Base-by-base conservation (phyloP, 441 rosid species). In the Macaranga tanarius region DNA sequence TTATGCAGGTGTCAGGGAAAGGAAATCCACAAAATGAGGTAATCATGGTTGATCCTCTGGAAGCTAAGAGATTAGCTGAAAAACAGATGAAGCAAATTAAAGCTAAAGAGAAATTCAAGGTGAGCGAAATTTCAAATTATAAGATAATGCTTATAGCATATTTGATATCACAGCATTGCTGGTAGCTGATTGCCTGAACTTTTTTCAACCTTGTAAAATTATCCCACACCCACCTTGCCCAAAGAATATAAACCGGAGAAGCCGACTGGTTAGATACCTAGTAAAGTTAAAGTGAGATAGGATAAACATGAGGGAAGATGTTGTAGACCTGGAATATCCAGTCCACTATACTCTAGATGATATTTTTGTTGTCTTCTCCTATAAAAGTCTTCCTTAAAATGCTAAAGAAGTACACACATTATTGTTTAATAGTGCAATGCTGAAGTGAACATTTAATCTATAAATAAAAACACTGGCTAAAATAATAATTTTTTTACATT, bases 1-100 rank as follows among this genome's bases (percentile, higher is more conserved):
- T 54, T 75, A 23, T 79, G 65, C 47, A 78, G 54, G 82, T 86
- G 62, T 79, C 86, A 1, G 81, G 84, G 54, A 75, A 73, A 61
- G 79, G 75, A 71, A 75, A 42, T 64, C 72, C 72, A 7, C 51
- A 77, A 55, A 81, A 77, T 2, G 85, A 79, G 68, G 76, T 88
- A 44, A 78, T 84, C 75, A 94, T 94, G 98, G 97, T 94, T 68
- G 97, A 92, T 75, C 98, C 97, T 70, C 64, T 82, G 75, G 96
- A 94, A 67, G 98, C 98, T 48, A 94, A 92, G 80, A 82, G 81
- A 72, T 78, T 94, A 70, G 98, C 97, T 34, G 84, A 84, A 20
- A 87, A 86, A 73, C 91, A 92, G 78, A 83, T 90, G 90, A 86
- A 82, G 75, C 77, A 79, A 77, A 84, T 92, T 61, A 75, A 56